phyloP scores from a whole-genome alignment of 495 filamentous ascomycete species.

The Xylaria telfairii region DNA sequence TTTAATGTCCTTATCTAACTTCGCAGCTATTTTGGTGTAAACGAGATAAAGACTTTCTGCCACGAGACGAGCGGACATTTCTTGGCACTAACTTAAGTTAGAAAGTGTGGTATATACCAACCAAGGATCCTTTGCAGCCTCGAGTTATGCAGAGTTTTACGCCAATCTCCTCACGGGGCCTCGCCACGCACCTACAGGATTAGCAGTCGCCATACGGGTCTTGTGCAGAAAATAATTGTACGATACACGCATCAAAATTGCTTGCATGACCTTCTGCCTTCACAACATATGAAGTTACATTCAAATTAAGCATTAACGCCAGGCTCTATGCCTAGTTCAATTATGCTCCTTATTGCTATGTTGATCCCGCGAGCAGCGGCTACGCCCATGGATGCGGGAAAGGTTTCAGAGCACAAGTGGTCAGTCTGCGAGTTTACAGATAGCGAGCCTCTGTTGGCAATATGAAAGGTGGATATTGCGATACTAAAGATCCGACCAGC shows the following conservation, averaged over 20 bases:
- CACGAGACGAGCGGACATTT: conserved; percentile 30
- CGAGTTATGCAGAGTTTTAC: neutral
- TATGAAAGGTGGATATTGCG: neutral
- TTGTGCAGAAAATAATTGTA: neutral
- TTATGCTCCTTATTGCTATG: neutral
- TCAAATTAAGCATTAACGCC: neutral
- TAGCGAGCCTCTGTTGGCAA: neutral
- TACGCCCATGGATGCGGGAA: neutral
- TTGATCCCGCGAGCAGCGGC: neutral
- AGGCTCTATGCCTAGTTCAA: neutral
- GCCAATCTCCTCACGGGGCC: neutral
- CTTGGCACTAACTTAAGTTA: neutral
- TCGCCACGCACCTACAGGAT: neutral
- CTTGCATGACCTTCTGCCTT: neutral
- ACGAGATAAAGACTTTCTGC: conserved; percentile 35
- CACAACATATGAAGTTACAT: neutral
- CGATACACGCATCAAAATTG: neutral
- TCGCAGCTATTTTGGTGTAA: conserved; percentile 29
- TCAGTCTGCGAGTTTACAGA: neutral
- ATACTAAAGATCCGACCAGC: neutral
- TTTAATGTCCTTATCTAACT: neutral
- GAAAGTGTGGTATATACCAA: neutral
- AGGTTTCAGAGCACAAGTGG: neutral
- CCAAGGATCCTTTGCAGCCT: neutral
- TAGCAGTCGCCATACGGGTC: neutral